Conservation (phyloP, 2,329 filamentous ascomycete species). For the Cladorrhinum sp. region DNA sequence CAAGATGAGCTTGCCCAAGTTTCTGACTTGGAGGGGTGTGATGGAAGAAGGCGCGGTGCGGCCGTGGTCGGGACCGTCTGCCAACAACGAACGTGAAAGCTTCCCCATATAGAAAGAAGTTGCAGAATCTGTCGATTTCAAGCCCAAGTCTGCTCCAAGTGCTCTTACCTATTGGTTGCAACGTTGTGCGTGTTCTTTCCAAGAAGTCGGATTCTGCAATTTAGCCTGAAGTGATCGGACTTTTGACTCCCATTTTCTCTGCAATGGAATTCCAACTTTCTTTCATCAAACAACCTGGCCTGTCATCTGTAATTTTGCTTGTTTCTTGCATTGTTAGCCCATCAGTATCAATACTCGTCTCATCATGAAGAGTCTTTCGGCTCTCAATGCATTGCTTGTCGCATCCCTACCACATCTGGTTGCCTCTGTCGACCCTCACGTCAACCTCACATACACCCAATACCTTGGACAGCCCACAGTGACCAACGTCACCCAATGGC, state of each 20-base stretch:
- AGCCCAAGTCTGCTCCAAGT: neutral
- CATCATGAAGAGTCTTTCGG: neutral
- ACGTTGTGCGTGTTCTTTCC: neutral
- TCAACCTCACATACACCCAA: constrained; percentile 64
- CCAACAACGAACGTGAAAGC: neutral
- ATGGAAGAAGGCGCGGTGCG: no score
- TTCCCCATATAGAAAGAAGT: neutral
- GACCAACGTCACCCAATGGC: constrained; percentile 66
- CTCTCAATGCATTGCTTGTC: neutral
- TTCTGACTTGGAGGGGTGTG: no score
- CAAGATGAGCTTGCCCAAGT: no score
- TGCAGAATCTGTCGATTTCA: neutral
- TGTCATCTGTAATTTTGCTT: neutral
- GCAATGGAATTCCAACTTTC: neutral
- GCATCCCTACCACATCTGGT: neutral
- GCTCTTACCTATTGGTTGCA: neutral
- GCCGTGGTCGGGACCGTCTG: no score
- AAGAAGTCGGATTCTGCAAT: neutral
- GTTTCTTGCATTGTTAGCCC: neutral
- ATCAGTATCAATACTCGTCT: neutral
- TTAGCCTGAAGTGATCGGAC: neutral
- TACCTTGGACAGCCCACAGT: constrained; percentile 56
- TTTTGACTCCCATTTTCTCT: neutral
- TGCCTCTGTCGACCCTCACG: constrained; percentile 32
- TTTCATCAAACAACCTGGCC: neutral